Percentiles rank a stretch among this genome's conserved stretches.
These are phyloP conservation scores for Alternaria conjuncta DNA, from an alignment of 2,329 filamentous ascomycete genomes.

Conservation along the genomic window DNA sequence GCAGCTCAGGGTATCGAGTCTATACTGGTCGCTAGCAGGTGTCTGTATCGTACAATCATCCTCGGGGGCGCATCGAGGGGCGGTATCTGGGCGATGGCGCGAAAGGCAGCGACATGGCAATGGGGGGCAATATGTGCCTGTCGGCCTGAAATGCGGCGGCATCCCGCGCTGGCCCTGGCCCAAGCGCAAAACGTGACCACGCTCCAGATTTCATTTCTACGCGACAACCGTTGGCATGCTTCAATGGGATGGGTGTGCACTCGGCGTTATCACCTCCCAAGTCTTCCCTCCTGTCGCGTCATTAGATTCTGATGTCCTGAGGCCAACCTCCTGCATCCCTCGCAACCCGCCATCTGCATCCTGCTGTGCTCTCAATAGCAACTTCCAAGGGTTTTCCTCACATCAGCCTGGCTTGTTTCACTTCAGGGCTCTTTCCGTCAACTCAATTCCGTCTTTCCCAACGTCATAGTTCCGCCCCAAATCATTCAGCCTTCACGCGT, in stretches of 20 bases:
- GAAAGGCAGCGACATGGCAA: constrained; percentile 21
- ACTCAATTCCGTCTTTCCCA: constrained; percentile 12
- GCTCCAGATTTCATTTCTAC: constrained; percentile 16
- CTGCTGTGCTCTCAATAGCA: constrained; percentile 22
- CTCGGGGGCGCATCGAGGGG: constrained; percentile 42
- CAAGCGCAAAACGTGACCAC: constrained; percentile 29
- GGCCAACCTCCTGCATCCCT: background rate
- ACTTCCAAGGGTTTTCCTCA: constrained; percentile 23
- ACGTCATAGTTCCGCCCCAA: background rate
- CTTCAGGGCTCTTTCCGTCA: constrained; percentile 9
- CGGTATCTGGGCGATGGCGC: constrained; percentile 23
- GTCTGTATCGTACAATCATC: constrained; percentile 51
- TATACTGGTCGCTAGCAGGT: constrained; percentile 46
- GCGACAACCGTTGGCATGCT: constrained; percentile 10
- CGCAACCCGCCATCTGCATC: constrained; percentile 14
- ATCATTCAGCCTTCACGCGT: background rate
- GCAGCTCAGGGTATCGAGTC: constrained; percentile 43
- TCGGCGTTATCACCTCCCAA: background rate
- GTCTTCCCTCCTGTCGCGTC: background rate
- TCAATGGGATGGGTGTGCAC: constrained; percentile 1
- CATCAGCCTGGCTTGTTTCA: constrained; percentile 23
- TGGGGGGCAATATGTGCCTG: constrained; percentile 19
- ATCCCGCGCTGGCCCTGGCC: constrained; percentile 20
- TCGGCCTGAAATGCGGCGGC: constrained; percentile 15
- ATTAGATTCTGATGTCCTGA: background rate